A percentile compares a stretch with the other conserved stretches of the same genome.
Conservation (phyloP, 441 rosid genomes). For the Breynia disticha region DNA sequence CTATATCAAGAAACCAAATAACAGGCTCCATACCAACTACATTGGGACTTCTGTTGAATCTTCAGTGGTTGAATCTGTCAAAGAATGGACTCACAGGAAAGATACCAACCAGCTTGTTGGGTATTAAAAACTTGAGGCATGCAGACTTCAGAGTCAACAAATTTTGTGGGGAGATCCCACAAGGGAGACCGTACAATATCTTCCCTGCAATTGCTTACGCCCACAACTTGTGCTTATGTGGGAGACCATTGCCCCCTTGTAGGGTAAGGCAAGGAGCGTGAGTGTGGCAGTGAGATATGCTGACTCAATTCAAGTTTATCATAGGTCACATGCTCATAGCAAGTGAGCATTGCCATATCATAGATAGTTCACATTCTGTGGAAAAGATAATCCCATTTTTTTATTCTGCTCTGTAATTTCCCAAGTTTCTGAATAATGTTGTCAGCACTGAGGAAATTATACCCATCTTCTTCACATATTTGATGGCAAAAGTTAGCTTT, state of each 20-base stretch:
- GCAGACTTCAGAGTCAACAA: conserved; percentile 80
- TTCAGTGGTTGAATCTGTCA: conserved; percentile 79
- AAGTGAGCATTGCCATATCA: conserved; percentile 16
- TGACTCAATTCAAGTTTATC: conserved; percentile 28
- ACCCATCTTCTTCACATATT: too few relatives aligned
- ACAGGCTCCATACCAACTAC: conserved; percentile 63
- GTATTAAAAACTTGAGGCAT: conserved; percentile 43
- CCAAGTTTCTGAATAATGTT: conserved; percentile 21
- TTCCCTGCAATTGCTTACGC: conserved; percentile 79
- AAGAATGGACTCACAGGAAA: conserved; percentile 57
- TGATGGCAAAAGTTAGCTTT: too few relatives aligned
- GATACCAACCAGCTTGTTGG: conserved; percentile 66
- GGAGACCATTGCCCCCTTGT: conserved; percentile 83
- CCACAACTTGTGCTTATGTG: conserved; percentile 88
- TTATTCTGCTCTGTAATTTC: conserved; percentile 13
- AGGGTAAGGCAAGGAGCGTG: conserved; percentile 23
- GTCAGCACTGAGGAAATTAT: conserved; percentile 11
- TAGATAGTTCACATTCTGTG: conserved; percentile 27
- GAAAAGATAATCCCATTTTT: conserved; percentile 26
- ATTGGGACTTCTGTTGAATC: conserved; percentile 46
- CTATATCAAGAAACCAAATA: conserved; percentile 63
- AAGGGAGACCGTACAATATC: conserved; percentile 73
- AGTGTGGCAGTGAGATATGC: conserved; percentile 51
- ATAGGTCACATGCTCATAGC: conserved; percentile 14
- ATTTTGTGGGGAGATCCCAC: conserved; percentile 92